Evolutionary conservation across 306 rosid species (phyloP).

Genomic region (Prunus mira): DNA sequence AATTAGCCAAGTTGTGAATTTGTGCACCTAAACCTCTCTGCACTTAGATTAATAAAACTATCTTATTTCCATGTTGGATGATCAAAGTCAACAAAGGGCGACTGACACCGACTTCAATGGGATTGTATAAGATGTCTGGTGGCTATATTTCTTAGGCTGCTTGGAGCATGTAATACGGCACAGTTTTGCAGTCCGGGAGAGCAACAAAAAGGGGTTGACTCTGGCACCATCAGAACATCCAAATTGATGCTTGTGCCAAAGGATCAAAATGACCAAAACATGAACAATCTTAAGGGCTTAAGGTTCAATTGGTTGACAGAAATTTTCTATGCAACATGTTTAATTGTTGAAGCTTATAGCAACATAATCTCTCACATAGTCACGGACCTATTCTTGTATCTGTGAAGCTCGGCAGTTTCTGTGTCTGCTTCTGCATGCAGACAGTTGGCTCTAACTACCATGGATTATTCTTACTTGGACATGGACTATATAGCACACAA

Average conservation of each 20-base stretch:
- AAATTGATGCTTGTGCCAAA: neutral
- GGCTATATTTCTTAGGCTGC: neutral
- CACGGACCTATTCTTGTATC: no score
- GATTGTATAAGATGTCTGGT: neutral
- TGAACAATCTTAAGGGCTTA: neutral
- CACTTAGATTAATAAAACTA: neutral
- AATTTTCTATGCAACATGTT: no score
- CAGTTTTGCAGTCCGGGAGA: neutral
- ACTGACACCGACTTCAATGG: neutral
- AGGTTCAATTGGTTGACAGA: neutral
- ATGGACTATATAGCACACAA: no score
- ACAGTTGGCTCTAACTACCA: no score
- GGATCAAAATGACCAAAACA: neutral
- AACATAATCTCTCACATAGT: no score
- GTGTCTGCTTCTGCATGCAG: no score
- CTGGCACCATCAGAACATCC: neutral
- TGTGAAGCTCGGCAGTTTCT: no score
- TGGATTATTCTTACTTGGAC: no score
- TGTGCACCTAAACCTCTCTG: neutral
- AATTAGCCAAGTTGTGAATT: neutral
- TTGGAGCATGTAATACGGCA: neutral
- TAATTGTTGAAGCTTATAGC: no score
- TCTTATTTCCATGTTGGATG: neutral
- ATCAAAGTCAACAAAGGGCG: neutral
- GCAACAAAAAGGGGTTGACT: neutral